Conservation (phyloP, 75 land plant species). For the Sequoiadendron giganteum region DNA sequence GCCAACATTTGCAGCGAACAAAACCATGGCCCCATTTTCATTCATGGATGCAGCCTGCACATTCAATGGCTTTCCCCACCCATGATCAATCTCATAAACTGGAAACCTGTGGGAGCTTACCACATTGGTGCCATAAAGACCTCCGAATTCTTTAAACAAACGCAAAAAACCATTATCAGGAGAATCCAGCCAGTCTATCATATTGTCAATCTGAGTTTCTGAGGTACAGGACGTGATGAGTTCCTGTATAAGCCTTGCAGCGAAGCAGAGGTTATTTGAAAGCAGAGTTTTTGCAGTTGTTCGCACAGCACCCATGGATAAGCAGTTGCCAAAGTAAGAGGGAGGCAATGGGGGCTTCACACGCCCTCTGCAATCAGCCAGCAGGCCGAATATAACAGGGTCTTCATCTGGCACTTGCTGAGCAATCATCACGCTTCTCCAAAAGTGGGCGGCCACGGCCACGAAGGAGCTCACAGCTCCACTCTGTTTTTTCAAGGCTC, state of each 20-base stretch:
- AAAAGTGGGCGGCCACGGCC: neutral
- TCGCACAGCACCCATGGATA: neutral
- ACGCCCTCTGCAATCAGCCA: neutral
- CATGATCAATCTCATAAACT: conserved; percentile 9
- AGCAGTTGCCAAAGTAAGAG: neutral
- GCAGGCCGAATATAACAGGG: neutral
- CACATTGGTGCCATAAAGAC: neutral
- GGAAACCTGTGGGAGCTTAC: conserved; percentile 11
- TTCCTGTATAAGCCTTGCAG: neutral
- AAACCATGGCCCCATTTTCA: neutral
- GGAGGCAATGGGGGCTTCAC: conserved; percentile 1
- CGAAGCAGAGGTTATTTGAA: neutral
- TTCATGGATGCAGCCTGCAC: neutral
- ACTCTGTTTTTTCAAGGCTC: neutral
- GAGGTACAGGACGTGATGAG: neutral
- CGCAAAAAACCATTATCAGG: neutral
- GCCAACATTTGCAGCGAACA: neutral
- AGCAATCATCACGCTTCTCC: neutral
- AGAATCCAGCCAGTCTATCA: neutral
- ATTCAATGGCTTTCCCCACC: conserved; percentile 10
- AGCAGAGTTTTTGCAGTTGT: neutral
- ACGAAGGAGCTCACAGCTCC: neutral
- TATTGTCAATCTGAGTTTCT: neutral
- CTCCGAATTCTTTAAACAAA: neutral
- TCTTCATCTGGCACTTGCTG: neutral